phyloP scores from a whole-genome alignment of 352 stramenopile species.

The Pythium guiyangense region DNA sequence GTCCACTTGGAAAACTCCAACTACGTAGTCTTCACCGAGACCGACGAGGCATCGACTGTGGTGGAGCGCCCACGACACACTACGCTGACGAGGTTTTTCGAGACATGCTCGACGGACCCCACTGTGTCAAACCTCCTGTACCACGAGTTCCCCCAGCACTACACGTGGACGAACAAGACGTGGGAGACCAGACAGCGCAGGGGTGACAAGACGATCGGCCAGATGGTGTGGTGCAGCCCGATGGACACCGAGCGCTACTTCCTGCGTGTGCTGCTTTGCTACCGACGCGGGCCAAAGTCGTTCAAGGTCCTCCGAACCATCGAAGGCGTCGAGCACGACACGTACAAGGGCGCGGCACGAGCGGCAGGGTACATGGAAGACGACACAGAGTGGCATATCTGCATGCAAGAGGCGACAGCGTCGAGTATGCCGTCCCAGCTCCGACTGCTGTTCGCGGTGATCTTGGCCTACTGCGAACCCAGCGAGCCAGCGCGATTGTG shows the following conservation, averaged over 20 bases:
- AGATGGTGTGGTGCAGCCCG: background rate
- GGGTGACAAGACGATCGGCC: background rate
- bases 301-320: background rate
- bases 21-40: conserved; percentile 11
- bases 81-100: conserved; percentile 44
- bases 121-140: background rate
- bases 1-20: background rate
- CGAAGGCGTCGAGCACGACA: background rate
- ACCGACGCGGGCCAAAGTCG: conserved; percentile 61
- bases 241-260: conserved; percentile 31
- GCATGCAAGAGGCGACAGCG: conserved; percentile 10
- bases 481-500: background rate
- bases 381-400: conserved; percentile 17
- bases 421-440: conserved; percentile 25
- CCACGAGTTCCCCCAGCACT: conserved; percentile 2
- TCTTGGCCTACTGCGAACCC: conserved; percentile 16
- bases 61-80: conserved; percentile 11
- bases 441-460: conserved; percentile 24
- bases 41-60: conserved; percentile 6
- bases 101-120: conserved; percentile 28
- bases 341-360: no score
- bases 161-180: background rate
- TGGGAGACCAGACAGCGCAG: background rate
- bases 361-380: conserved; percentile 15
- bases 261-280: conserved; percentile 66